phyloP scores from a whole-genome alignment of 768 basidiomycete species.

The Pisolithus microcarpus region DNA sequence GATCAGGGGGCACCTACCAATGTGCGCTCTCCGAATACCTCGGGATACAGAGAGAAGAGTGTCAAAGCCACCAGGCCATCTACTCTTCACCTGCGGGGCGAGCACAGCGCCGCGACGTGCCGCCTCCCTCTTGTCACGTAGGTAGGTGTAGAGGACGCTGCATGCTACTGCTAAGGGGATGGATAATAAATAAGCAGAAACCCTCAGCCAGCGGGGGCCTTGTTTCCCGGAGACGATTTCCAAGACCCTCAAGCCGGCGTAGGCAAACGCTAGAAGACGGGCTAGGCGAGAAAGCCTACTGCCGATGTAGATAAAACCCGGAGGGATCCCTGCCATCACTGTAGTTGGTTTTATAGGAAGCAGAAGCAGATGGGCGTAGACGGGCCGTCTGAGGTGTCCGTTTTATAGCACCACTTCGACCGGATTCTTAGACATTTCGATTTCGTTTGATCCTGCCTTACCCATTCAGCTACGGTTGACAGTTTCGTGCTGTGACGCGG shows the following conservation, averaged over 20 bases:
- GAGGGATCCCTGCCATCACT: conserved; percentile 26
- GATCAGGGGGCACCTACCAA: conserved; percentile 12
- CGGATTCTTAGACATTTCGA: no score
- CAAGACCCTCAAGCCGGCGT: conserved; percentile 10
- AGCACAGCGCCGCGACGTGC: conserved; percentile 8
- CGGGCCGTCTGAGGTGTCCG: no score
- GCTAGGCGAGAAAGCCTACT: conserved; percentile 19
- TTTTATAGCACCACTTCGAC: no score
- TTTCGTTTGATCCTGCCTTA: no score
- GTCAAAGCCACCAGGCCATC: conserved; percentile 33
- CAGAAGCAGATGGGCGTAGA: no score
- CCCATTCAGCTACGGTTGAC: no score
- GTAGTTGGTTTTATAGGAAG: not conserved
- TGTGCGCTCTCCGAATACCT: conserved; percentile 21
- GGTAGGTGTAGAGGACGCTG: conserved; percentile 37
- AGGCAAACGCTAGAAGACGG: conserved; percentile 11
- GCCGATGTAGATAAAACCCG: conserved; percentile 24
- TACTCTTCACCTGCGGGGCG: conserved; percentile 28
- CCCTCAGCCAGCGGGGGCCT: conserved; percentile 12
- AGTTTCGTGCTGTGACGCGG: no score
- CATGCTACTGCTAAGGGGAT: conserved; percentile 17
- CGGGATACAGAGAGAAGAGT: conserved; percentile 17
- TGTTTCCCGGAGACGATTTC: conserved; percentile 3
- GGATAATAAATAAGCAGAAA: conserved; percentile 14
- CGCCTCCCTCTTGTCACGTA: conserved; percentile 29